Base-by-base conservation (phyloP, 2,329 filamentous ascomycete species). In the Colletotrichum filicis region DNA sequence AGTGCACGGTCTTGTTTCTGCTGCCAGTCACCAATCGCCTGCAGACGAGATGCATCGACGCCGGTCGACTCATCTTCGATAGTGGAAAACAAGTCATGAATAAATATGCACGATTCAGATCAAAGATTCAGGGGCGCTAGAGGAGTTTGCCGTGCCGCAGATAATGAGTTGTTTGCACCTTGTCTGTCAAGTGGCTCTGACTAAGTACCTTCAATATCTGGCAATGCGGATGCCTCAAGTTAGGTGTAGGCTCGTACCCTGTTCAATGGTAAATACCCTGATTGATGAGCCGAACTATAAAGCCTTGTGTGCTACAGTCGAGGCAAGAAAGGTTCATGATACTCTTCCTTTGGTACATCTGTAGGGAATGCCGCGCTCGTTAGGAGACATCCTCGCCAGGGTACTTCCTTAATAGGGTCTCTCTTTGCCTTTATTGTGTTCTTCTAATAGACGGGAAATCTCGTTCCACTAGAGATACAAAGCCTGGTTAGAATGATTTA, bases 11-110 rank as follows among this genome's bases (percentile, higher is more conserved):
- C 19, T 53, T 8, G 5, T n/a, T 5, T 5, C 8, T 1, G 14
- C 14, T 6, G 59, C 1, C 30, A 1, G 5, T 62, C 37, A 22
- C 28, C 37, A 24, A 22, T 32, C 24, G 16, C 28, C 22, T 62
- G 28, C 46, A 49, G 60, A 49, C 28, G 22, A 59, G 37, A 37
- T 24, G n/a, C 7, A 4, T 56, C 32, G 26, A 53, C 26, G 42
- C 60, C 60, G 56, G 68, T 67, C 62, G 68, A 71, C 68, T 71
- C 68, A 71, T 71, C 63, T 16, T 46, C 46, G n/a, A 35, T 14
- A 60, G 14, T 30, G 5, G 37, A 7, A 46, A 49, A 49, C 7
- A 1, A n/a, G 42, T 1, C 42, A 5, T 49, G 19, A 3, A 49
- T 9, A 7, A 19, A n/a, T n/a, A 8, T n/a, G 42, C 8, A n/a